Conservation (phyloP, 2,329 filamentous ascomycete genomes). For the Pestalotiopsis sp. region DNA sequence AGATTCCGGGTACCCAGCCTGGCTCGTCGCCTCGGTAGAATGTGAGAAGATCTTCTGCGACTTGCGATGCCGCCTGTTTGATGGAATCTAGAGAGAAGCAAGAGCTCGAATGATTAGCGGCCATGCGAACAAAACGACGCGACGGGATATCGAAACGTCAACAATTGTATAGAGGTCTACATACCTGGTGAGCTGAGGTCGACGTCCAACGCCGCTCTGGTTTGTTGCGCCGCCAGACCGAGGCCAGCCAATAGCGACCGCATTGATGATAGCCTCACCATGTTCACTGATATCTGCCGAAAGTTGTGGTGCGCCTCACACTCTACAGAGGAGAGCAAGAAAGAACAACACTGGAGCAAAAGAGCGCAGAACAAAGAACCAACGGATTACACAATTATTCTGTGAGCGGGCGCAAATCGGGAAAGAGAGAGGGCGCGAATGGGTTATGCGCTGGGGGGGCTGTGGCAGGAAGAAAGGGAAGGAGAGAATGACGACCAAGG, state of each 20-base stretch:
- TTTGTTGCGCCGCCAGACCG: constrained; percentile 25
- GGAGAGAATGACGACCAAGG: constrained; percentile 6
- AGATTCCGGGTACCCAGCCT: constrained; percentile 57
- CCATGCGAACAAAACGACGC: background rate
- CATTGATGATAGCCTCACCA: constrained; percentile 25
- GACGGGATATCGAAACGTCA: background rate
- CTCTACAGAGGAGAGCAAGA: background rate
- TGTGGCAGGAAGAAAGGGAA: background rate
- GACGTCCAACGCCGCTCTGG: constrained; percentile 29
- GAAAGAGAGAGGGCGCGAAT: background rate
- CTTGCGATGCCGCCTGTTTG: constrained; percentile 44
- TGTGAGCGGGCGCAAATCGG: background rate
- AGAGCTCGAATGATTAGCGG: background rate
- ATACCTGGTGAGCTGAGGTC: constrained; percentile 31
- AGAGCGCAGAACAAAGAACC: background rate
- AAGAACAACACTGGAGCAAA: background rate
- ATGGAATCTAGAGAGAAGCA: constrained; percentile 43
- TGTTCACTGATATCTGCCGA: constrained; percentile 7
- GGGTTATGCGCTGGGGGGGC: background rate
- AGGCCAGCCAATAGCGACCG: constrained; percentile 27
- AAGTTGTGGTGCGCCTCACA: background rate
- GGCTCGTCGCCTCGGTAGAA: constrained; percentile 54
- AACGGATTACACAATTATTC: background rate
- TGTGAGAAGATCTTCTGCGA: constrained; percentile 53
- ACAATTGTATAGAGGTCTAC: constrained; percentile 14